Conservation (phyloP, 192 early-diverging fungal species). For the Coemansia aciculifera region DNA sequence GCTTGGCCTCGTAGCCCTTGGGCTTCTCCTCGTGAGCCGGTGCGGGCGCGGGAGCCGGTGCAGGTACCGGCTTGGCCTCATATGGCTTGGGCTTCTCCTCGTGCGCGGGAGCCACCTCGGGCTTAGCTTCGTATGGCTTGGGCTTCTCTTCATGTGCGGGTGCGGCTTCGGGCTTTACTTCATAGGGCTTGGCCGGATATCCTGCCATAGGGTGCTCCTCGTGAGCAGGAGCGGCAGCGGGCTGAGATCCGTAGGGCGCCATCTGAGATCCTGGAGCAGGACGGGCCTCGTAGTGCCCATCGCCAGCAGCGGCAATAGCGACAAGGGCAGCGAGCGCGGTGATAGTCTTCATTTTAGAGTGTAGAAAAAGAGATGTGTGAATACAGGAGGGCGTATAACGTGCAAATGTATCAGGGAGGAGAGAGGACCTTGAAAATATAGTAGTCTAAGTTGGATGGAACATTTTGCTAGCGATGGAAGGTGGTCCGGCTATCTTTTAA, state of each 20-base stretch:
- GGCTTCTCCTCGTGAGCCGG: constrained; percentile 8
- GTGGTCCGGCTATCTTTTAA: constrained; percentile 2
- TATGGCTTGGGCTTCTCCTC: constrained; percentile 19
- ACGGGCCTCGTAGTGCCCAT: constrained; percentile 30
- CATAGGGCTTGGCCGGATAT: background rate
- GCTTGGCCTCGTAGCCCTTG: background rate
- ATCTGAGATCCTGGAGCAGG: background rate
- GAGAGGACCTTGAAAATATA: background rate
- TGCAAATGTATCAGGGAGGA: constrained; percentile 1
- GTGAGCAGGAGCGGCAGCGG: constrained; percentile 17
- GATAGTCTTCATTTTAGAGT: constrained; percentile 31
- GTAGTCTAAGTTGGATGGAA: background rate
- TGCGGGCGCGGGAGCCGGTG: constrained; percentile 8
- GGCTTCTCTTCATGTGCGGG: constrained; percentile 1
- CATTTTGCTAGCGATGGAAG: background rate
- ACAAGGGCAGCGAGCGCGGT: constrained; percentile 40
- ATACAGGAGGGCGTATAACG: background rate
- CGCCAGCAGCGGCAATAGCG: constrained; percentile 41
- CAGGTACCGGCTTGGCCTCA: constrained; percentile 18
- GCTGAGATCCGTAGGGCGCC: constrained; percentile 8
- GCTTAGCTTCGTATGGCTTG: background rate
- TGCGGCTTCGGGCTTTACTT: background rate
- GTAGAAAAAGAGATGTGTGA: constrained; percentile 7
- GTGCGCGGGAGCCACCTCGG: background rate
- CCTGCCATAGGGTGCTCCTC: constrained; percentile 18